Evolutionary conservation across 2,329 filamentous ascomycete species (phyloP).

Genomic region (Penicillium sp.): DNA sequence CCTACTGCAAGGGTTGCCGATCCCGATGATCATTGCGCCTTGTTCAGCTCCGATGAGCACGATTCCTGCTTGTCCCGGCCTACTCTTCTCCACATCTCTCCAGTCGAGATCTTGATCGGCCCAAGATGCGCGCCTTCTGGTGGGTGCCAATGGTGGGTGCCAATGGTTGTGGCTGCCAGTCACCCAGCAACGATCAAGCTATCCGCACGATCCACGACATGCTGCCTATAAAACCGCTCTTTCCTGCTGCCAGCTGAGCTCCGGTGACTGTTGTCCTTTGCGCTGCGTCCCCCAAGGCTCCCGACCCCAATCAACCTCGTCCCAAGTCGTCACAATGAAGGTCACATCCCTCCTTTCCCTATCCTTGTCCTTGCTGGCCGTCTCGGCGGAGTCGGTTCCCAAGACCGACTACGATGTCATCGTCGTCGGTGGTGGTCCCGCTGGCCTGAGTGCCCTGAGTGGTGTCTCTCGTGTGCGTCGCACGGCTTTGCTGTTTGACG

Average conservation of each 20-base stretch:
- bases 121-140: neutral
- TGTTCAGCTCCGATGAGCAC: neutral
- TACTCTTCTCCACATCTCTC: neutral
- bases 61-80: neutral
- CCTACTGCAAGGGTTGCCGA: slow-evolving; percentile 5
- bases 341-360: slow-evolving; percentile 24
- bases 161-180: neutral
- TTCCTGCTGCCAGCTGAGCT: neutral
- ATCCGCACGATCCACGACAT: neutral
- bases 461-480: slow-evolving; percentile 63
- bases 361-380: slow-evolving; percentile 27
- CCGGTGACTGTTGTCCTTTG: neutral
- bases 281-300: neutral
- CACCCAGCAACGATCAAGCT: neutral
- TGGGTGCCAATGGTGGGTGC: too few species aligned
- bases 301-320: neutral
- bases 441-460: slow-evolving; percentile 59
- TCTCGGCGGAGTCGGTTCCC: slow-evolving; percentile 29
- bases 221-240: neutral
- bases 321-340: slow-evolving; percentile 13
- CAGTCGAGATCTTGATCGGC: neutral
- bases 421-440: slow-evolving; percentile 62
- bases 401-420: slow-evolving; percentile 58
- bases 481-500: slow-evolving; percentile 62
- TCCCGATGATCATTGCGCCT: slow-evolving; percentile 8